These are phyloP conservation scores for Lactifluus subvellereus DNA, from an alignment of 768 basidiomycete species.

Conservation along the genomic window DNA sequence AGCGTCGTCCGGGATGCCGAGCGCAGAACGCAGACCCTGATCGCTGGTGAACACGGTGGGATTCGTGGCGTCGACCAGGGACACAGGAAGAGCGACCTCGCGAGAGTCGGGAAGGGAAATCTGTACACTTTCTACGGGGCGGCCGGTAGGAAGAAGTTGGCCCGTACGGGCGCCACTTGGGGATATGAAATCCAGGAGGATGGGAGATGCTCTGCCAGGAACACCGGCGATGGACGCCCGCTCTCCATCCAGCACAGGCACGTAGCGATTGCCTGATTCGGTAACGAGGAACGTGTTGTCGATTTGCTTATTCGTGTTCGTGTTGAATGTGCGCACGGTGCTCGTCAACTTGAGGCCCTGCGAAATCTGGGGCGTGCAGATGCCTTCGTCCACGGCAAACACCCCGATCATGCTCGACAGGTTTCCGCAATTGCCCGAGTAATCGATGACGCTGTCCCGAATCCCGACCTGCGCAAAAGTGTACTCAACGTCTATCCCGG, in stretches of 20 bases:
- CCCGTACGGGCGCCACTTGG: slow-evolving; percentile 70
- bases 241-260: slow-evolving; percentile 40
- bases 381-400: slow-evolving; percentile 62
- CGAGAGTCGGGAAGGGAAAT: slow-evolving; percentile 27
- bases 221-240: slow-evolving; percentile 64
- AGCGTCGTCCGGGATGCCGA: slow-evolving; percentile 30
- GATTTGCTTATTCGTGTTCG: slow-evolving; percentile 65
- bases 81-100: slow-evolving; percentile 33
- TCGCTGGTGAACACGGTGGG: slow-evolving; percentile 59
- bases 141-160: slow-evolving; percentile 58
- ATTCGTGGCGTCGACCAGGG: slow-evolving; percentile 69
- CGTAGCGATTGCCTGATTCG: slow-evolving; percentile 13
- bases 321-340: slow-evolving; percentile 60
- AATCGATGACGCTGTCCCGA: slow-evolving; percentile 53
- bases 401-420: slow-evolving; percentile 67
- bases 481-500: slow-evolving; percentile 58
- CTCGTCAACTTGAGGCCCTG: slow-evolving; percentile 12
- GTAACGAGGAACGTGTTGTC: slow-evolving; percentile 63
- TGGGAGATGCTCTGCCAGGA: slow-evolving; percentile 56
- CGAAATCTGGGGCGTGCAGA: slow-evolving; percentile 35
- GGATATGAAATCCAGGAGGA: slow-evolving; percentile 57
- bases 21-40: slow-evolving; percentile 37
- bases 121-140: slow-evolving; percentile 41
- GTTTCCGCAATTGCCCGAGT: slow-evolving; percentile 73
- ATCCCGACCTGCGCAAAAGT: slow-evolving; percentile 58